phyloP scores from a whole-genome alignment of 768 basidiomycete species.

The Amanita inopinata region DNA sequence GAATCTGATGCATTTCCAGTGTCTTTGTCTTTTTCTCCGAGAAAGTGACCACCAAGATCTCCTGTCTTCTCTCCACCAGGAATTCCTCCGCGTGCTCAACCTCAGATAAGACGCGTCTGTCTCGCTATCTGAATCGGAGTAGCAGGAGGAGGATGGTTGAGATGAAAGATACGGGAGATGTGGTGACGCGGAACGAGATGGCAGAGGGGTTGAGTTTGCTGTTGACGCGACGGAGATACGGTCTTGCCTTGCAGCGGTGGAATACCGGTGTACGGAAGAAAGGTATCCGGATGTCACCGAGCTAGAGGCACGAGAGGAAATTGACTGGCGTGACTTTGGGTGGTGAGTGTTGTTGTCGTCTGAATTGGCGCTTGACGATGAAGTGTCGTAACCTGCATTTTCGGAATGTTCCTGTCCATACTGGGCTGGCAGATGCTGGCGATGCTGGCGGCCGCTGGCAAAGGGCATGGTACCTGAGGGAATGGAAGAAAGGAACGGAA shows the following conservation, averaged over 20 bases:
- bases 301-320: no score
- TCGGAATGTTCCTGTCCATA: conserved; percentile 1
- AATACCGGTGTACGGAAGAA: conserved; percentile 9
- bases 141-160: conserved; percentile 39
- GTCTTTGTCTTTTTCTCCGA: conserved; percentile 43
- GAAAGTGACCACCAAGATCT: conserved; percentile 51
- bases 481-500: neutral
- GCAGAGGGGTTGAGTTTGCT: conserved; percentile 40
- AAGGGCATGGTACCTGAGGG: conserved; percentile 1
- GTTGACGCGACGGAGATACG: conserved; percentile 32
- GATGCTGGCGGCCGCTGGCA: neutral
- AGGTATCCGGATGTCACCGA: conserved; percentile 8
- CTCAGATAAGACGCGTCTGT: conserved; percentile 37
- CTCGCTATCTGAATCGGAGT: conserved; percentile 58
- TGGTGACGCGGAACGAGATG: conserved; percentile 57
- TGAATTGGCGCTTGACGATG: conserved; percentile 34
- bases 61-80: conserved; percentile 35
- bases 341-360: conserved; percentile 19
- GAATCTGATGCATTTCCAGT: conserved; percentile 35
- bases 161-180: conserved; percentile 43
- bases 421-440: neutral
- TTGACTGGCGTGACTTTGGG: conserved; percentile 17
- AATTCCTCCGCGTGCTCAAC: conserved; percentile 16
- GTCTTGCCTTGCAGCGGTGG: conserved; percentile 27
- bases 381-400: conserved; percentile 39